Conservation (phyloP, 371 early-diverging fungal species). For the Choanephora cucurbitarum region DNA sequence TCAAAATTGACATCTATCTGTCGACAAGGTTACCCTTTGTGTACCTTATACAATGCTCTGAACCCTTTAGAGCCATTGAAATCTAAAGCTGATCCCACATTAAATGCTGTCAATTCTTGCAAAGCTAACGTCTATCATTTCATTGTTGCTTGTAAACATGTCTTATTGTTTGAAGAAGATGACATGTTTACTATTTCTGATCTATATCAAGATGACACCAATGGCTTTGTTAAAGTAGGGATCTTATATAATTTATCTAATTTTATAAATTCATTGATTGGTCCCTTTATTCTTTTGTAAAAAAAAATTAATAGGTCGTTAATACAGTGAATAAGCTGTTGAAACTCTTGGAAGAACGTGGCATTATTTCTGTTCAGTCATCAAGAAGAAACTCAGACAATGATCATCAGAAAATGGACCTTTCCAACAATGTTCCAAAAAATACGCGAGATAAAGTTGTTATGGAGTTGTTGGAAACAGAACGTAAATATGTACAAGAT, state of each 20-base stretch:
- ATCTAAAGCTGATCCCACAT: slow-evolving; percentile 60
- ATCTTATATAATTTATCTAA: slow-evolving; percentile 7
- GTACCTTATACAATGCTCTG: slow-evolving; percentile 80
- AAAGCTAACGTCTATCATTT: slow-evolving; percentile 85
- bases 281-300: neutral
- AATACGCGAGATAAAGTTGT: slow-evolving; percentile 87
- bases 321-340: slow-evolving; percentile 73
- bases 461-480: slow-evolving; percentile 90
- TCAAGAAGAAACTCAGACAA: slow-evolving; percentile 53
- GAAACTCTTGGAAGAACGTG: slow-evolving; percentile 69
- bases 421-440: slow-evolving; percentile 59
- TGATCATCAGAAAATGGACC: neutral
- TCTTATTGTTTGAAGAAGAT: slow-evolving; percentile 71
- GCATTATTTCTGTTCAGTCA: slow-evolving; percentile 60
- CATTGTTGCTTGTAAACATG: slow-evolving; percentile 70
- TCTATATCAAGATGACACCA: slow-evolving; percentile 92
- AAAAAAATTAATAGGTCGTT: slow-evolving; percentile 55
- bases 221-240: slow-evolving; percentile 92
- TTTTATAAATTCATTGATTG: slow-evolving; percentile 8
- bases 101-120: slow-evolving; percentile 73
- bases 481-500: slow-evolving; percentile 91
- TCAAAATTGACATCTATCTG: slow-evolving; percentile 86
- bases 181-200: slow-evolving; percentile 88
- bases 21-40: slow-evolving; percentile 88
- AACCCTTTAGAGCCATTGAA: slow-evolving; percentile 59